A percentile compares a stretch with the other conserved stretches of the same genome.
phyloP scores from a whole-genome alignment of 2,329 filamentous ascomycete species.

The Fusarium camptoceras region DNA sequence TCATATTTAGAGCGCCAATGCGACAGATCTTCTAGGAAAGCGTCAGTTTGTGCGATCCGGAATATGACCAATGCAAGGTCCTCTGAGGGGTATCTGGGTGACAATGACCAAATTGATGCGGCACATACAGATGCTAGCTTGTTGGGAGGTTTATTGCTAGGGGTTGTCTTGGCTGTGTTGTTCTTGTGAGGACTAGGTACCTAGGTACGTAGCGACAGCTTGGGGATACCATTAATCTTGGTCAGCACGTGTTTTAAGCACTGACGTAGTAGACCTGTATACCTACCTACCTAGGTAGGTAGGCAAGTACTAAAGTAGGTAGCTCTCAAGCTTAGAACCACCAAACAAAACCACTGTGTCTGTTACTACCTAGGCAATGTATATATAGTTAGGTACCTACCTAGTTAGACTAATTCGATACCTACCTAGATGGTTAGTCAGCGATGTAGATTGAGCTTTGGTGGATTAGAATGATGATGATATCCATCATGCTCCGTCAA shows the following conservation, averaged over 20 bases:
- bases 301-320: no score
- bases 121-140: background rate
- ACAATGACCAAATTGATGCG: background rate
- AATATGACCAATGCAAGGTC: slow-evolving; percentile 42
- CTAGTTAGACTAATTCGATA: background rate
- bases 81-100: slow-evolving; percentile 26
- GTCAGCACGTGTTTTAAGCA: background rate
- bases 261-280: background rate
- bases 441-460: background rate
- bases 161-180: background rate
- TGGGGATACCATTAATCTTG: background rate
- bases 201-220: background rate
- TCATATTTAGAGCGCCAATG: slow-evolving; percentile 26
- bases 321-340: background rate
- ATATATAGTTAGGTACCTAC: no score
- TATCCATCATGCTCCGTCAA: background rate
- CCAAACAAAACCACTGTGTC: background rate
- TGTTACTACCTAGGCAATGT: background rate
- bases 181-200: background rate
- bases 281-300: background rate
- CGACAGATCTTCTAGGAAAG: slow-evolving; percentile 5
- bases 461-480: background rate
- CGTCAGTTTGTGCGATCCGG: slow-evolving; percentile 43
- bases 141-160: background rate
- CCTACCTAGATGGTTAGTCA: background rate